Evolutionary conservation across 2,329 filamentous ascomycete genomes (phyloP).

Genomic region (Madurella fahalii): DNA sequence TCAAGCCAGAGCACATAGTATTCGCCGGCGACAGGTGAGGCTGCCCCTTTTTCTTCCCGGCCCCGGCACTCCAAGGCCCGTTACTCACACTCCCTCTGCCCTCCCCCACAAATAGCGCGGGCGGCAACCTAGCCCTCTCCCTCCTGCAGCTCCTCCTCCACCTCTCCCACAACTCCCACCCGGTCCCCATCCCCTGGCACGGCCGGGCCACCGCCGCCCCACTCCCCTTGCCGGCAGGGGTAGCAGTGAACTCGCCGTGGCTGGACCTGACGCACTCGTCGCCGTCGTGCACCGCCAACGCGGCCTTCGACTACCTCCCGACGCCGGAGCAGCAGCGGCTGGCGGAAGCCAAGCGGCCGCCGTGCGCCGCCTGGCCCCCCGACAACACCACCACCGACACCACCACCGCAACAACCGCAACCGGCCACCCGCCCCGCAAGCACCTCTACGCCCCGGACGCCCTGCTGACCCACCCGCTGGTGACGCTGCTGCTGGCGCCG

Average conservation of each 20-base stretch:
- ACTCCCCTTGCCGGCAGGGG: conserved; percentile 63
- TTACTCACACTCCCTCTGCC: neutral
- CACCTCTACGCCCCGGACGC: conserved; percentile 53
- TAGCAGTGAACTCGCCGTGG: conserved; percentile 64
- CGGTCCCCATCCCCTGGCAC: conserved; percentile 54
- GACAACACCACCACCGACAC: no score
- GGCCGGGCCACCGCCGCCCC: conserved; percentile 44
- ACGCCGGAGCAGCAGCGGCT: conserved; percentile 33
- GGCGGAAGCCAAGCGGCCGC: conserved; percentile 31
- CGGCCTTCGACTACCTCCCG: conserved; percentile 61
- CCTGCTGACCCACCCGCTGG: conserved; percentile 62
- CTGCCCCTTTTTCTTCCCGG: neutral
- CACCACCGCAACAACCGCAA: no score
- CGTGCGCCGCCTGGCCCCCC: conserved; percentile 58
- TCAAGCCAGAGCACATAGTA: conserved; percentile 63
- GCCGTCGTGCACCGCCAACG: conserved; percentile 50
- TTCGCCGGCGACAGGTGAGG: conserved; percentile 64
- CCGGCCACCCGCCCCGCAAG: conserved; percentile 47
- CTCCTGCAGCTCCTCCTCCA: conserved; percentile 67
- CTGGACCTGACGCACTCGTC: conserved; percentile 63
- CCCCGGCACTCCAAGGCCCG: neutral
- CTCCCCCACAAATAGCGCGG: conserved; percentile 49
- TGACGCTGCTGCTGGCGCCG: conserved; percentile 50
- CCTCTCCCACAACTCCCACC: conserved; percentile 40
- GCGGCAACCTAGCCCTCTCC: conserved; percentile 64